Evolutionary conservation across 306 rosid genomes (phyloP), one percentile per base, ranked within the genome.

Genomic region (Abrus pulchellus): DNA sequence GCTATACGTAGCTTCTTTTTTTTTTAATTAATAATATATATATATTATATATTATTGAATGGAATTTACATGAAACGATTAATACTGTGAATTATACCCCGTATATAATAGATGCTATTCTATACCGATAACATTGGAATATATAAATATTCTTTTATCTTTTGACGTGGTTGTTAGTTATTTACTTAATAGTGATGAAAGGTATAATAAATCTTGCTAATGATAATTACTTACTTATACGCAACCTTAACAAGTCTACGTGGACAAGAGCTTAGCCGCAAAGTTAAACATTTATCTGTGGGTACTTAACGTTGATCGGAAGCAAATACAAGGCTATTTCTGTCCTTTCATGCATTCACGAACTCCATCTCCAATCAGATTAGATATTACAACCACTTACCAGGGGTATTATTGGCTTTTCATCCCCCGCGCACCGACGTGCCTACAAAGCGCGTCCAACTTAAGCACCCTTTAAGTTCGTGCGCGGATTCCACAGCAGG

Each of bases 221-320:
- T 53, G 10, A 53, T 47, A 9, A 68, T 74, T 59, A 75, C 85
- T 67, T 82, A 69, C 85, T 67, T 82, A 69, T 30, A 81, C 85
- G 81, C 85, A 75, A 68, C 76, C n/a, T 59, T 72, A 55, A 40
- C 69, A 2, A 43, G 43, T 50, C 12, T 29, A 52, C 79, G 3
- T 4, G 30, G 62, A 69, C 70, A 75, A 74, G 40, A 74, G 68
- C 82, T 54, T 83, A 65, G 77, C 83, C 77, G 80, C 83, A 72
- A 78, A 79, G 63, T 28, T 41, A 14, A 30, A 36, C 60, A 33
- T 12, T 6, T 13, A 66, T 63, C 49, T 14, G 65, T 44, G 27
- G 74, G 48, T 50, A n/a, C 14, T 33, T 9, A 7, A n/a, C 78
- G 36, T 53, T 71, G 5, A 28, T 60, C 30, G n/a, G 5, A 72